Base-by-base conservation (phyloP, 2,329 filamentous ascomycete genomes). In the Colletotrichum melonis region DNA sequence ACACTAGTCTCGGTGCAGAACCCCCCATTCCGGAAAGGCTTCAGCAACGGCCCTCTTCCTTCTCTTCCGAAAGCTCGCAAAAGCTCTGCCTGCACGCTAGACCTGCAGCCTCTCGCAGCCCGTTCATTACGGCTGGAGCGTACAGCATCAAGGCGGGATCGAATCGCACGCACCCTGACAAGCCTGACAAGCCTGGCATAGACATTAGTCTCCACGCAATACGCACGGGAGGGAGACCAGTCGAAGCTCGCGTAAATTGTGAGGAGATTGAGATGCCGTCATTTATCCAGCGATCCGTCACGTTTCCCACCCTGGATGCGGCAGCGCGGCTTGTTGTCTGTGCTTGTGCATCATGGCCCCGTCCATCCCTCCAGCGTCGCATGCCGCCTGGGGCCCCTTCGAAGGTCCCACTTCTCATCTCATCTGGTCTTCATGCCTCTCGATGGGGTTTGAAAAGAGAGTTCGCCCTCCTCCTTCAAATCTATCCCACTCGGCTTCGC, bases 341-440 rank as follows among this genome's bases (percentile, higher is more conserved):
- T 70, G 68, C 68, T 55, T 26, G 42, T 70, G 62, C 62, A 70
- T 60, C 68, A 38, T 70, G 55, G 62, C 30, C 55, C 49, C 42
- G 68, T 66, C 56, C 68, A 66, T 46, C 68, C 68, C 24, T 56
- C 28, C 66, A 63, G 28, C 54, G 55, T 66, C 30, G 62, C 42
- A 66, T 59, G 49, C 62, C 62, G 68, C 42, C 68, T 49, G 68
- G 62, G 55, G 65, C 55, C 14, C 42, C 42, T 52, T 22, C 8
- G 3, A 38, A 55, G 62, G 56, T 38, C 6, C 68, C 55, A 55
- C 56, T 28, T 16, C 28, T 56, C 62, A 60, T 70, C 68, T 46
- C 62, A 60, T 60, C 62, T 66, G 8, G 30, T 63, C 42, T 35
- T 22, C 54, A 59, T 70, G 42, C 24, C 54, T 55, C 55, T 70